Evolutionary conservation across 1,284 basidiomycete species (phyloP).

Genomic region (Boletus semigastroideus): DNA sequence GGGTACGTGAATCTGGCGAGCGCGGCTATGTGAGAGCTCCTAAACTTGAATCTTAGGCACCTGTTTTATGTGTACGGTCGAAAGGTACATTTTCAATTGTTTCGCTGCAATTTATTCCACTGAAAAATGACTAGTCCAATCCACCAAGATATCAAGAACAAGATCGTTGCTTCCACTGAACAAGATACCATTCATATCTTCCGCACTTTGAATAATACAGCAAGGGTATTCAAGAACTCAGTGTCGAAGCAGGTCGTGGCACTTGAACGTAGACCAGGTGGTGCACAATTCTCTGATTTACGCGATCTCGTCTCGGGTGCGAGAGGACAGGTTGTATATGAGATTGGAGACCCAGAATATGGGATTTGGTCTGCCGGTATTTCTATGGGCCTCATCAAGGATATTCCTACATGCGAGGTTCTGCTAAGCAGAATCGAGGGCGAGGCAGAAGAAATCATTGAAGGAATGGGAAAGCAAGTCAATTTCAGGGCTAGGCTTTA

Average conservation of each 20-base stretch:
- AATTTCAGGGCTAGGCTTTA: conserved; percentile 48
- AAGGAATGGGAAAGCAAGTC: conserved; percentile 44
- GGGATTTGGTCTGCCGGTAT: conserved; percentile 90
- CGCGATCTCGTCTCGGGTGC: conserved; percentile 81
- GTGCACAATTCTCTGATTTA: conserved; percentile 87
- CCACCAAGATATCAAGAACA: conserved; percentile 88
- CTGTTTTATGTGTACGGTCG: conserved; percentile 84
- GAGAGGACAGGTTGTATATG: conserved; percentile 79
- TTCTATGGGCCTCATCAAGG: conserved; percentile 79
- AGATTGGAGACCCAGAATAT: conserved; percentile 80
- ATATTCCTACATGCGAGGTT: conserved; percentile 83
- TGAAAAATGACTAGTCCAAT: conserved; percentile 57
- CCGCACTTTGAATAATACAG: conserved; percentile 83
- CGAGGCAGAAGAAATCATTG: conserved; percentile 76
- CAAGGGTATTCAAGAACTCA: conserved; percentile 87
- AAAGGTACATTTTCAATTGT: conserved; percentile 46
- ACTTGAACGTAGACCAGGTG: conserved; percentile 77
- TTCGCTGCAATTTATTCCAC: background rate
- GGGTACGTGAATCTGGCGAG: conserved; percentile 47
- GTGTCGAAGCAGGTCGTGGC: conserved; percentile 80
- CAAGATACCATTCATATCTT: conserved; percentile 88
- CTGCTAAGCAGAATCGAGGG: conserved; percentile 71
- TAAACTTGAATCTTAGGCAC: conserved; percentile 49
- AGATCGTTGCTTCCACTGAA: conserved; percentile 82
- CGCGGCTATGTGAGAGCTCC: background rate